These are phyloP conservation scores for Solanum paucissectum DNA, from an alignment of 257 asterid species.

Conservation along the genomic window DNA sequence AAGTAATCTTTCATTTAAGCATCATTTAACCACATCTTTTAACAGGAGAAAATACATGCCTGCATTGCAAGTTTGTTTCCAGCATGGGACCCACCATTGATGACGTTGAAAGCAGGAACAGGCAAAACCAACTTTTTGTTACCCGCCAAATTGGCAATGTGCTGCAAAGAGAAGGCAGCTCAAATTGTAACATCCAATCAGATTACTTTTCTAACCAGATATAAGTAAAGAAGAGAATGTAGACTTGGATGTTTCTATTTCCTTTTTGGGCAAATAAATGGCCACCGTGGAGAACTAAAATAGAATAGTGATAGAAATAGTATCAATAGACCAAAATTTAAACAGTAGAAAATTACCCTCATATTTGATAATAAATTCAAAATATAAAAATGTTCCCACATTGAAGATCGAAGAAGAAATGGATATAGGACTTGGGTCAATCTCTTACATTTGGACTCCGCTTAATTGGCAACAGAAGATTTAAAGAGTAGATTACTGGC, in stretches of 20 bases:
- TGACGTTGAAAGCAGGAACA: constrained; percentile 96
- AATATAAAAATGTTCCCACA: not conserved
- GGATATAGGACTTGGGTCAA: not conserved
- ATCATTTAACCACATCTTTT: not conserved
- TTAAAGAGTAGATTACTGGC: not conserved
- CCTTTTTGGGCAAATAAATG: not conserved
- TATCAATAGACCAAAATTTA: not conserved
- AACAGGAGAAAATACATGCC: constrained; percentile 25
- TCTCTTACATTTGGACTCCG: not conserved
- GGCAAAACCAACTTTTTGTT: constrained; percentile 90
- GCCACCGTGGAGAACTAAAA: not conserved
- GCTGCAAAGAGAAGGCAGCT: constrained; percentile 31
- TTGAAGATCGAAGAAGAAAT: not conserved
- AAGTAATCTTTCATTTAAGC: not conserved
- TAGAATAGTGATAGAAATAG: not conserved
- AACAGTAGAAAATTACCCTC: not conserved
- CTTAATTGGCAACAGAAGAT: constrained; percentile 16
- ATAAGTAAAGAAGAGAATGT: not conserved
- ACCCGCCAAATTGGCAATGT: constrained; percentile 94
- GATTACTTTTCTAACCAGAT: not conserved
- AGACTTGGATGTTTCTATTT: not conserved
- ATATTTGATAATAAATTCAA: not conserved
- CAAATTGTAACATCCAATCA: not conserved
- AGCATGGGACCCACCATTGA: constrained; percentile 98
- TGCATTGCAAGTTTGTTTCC: constrained; percentile 99